These are phyloP conservation scores for Paraglomus brasilianum DNA, from an alignment of 192 early-diverging fungal genomes.

Conservation along the genomic window DNA sequence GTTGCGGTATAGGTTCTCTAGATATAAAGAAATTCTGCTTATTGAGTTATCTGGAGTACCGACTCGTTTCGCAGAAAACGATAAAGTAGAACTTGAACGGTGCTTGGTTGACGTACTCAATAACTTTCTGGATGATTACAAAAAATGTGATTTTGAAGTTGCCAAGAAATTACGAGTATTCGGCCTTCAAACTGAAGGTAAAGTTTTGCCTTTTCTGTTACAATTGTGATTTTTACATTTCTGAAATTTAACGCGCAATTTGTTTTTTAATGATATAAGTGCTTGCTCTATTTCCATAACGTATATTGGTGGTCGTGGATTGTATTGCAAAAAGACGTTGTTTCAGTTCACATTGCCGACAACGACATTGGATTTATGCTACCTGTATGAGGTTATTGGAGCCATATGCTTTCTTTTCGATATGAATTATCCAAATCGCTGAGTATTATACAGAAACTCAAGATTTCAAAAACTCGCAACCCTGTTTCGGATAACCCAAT, in stretches of 20 bases:
- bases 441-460: slow-evolving; percentile 17
- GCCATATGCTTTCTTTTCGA: slow-evolving; percentile 25
- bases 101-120: slow-evolving; percentile 14
- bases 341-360: slow-evolving; percentile 7
- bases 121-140: slow-evolving; percentile 11
- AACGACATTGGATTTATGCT: not conserved
- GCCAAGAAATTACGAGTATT: slow-evolving; percentile 23
- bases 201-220: slow-evolving; percentile 24
- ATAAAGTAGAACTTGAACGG: slow-evolving; percentile 20
- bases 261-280: slow-evolving; percentile 18
- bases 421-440: slow-evolving; percentile 3
- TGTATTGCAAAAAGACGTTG: slow-evolving; percentile 15
- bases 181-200: slow-evolving; percentile 18
- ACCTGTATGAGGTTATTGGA: slow-evolving; percentile 6
- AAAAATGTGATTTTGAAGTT: slow-evolving; percentile 8
- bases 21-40: slow-evolving; percentile 14
- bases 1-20: not conserved
- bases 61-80: not conserved
- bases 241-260: slow-evolving; percentile 9
- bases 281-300: slow-evolving; percentile 8
- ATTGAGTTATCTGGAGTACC: slow-evolving; percentile 7
- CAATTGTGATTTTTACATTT: slow-evolving; percentile 13
- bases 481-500: slow-evolving; percentile 11
- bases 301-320: slow-evolving; percentile 15
- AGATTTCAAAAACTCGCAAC: slow-evolving; percentile 8